These are phyloP conservation scores for Colletotrichum sp. DNA, from an alignment of 2,329 filamentous ascomycete genomes.

Conservation along the genomic window DNA sequence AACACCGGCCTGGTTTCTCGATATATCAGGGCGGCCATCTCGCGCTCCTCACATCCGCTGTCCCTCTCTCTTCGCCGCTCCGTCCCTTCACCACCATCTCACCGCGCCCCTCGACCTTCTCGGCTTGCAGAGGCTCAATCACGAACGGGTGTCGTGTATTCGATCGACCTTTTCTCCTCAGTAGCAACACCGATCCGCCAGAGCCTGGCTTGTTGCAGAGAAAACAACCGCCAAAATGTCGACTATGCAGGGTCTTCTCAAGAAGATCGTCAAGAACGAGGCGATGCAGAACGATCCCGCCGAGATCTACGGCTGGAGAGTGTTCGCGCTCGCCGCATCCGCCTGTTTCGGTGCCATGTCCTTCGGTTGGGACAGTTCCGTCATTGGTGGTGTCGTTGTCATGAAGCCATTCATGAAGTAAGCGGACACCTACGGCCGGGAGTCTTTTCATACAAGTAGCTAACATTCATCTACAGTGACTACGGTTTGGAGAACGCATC, in stretches of 20 bases:
- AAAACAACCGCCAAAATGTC: conserved; percentile 13
- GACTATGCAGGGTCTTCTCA: conserved; percentile 30
- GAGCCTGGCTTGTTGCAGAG: conserved; percentile 14
- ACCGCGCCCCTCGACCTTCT: neutral
- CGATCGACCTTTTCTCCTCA: neutral
- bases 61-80: conserved; percentile 1
- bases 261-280: conserved; percentile 56
- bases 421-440: neutral
- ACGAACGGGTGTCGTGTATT: conserved; percentile 4
- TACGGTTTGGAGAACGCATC: conserved; percentile 22
- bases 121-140: conserved; percentile 2
- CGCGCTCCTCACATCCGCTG: neutral
- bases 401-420: conserved; percentile 61
- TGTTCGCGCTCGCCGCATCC: conserved; percentile 67
- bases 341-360: conserved; percentile 56
- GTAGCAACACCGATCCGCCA: conserved; percentile 15
- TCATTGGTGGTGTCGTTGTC: conserved; percentile 70
- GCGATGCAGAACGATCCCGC: conserved; percentile 70
- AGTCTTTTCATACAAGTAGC: conserved; percentile 16
- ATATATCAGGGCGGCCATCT: conserved; percentile 14
- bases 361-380: conserved; percentile 68
- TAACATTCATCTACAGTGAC: conserved; percentile 53
- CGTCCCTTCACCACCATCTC: neutral
- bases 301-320: conserved; percentile 73
- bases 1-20: conserved; percentile 1